Percentiles rank a stretch among this genome's conserved stretches.
phyloP scores from a whole-genome alignment of 164 flowering plant genomes.

The Vitis rupestris region DNA sequence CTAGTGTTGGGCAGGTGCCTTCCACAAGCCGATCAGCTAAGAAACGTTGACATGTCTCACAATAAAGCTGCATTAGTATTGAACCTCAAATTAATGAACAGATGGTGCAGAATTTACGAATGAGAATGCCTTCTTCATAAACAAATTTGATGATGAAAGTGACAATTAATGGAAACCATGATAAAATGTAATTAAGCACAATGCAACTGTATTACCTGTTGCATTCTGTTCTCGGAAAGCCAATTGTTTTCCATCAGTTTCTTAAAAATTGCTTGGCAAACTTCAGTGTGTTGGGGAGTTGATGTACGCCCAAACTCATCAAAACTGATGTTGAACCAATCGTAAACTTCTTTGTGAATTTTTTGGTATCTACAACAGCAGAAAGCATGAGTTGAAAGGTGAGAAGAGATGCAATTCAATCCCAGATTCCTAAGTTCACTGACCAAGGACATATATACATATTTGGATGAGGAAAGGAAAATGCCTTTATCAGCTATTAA shows the following conservation, averaged over 20 bases:
- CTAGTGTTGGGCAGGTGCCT: constrained; percentile 77
- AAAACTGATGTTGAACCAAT: constrained; percentile 90
- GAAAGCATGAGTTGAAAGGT: neutral
- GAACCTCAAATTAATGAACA: too few relatives aligned
- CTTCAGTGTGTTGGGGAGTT: constrained; percentile 83
- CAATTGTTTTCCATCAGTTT: constrained; percentile 78
- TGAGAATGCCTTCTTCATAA: too few relatives aligned
- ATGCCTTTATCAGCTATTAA: too few relatives aligned
- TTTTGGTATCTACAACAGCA: constrained; percentile 61
- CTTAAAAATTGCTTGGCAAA: constrained; percentile 84
- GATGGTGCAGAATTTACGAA: too few relatives aligned
- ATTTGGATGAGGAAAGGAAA: too few relatives aligned
- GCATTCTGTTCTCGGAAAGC: constrained; percentile 88
- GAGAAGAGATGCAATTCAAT: neutral
- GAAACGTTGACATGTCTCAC: constrained; percentile 75
- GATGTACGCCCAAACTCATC: constrained; percentile 97
- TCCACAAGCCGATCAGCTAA: constrained; percentile 95
- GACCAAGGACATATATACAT: too few relatives aligned
- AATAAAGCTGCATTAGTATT: constrained; percentile 48
- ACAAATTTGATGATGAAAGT: too few relatives aligned
- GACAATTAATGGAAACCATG: too few relatives aligned
- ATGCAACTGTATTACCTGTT: constrained; percentile 46
- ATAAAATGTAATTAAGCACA: too few relatives aligned
- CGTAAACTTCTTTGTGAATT: constrained; percentile 79
- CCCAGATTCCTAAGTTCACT: too few relatives aligned